These are phyloP conservation scores for Gryganskiella cystojenkinii DNA, from an alignment of 192 early-diverging fungal genomes.

Conservation along the genomic window DNA sequence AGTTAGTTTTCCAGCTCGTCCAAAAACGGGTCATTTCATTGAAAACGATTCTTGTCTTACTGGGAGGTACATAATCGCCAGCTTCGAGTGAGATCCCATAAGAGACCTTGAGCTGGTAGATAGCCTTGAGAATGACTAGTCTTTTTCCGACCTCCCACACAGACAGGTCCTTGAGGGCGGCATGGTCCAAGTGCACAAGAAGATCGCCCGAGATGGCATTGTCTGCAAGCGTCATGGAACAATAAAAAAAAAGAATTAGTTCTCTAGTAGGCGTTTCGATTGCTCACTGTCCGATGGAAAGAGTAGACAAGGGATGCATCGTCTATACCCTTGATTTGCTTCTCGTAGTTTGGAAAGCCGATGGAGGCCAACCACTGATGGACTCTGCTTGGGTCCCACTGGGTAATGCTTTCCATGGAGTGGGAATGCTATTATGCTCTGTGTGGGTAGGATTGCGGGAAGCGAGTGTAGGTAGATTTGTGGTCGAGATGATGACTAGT, in stretches of 20 bases:
- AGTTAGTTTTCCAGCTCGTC: too few relatives aligned
- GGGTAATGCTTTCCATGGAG: constrained; percentile 61
- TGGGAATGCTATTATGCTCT: background rate
- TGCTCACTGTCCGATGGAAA: too few relatives aligned
- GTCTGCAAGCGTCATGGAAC: constrained; percentile 71
- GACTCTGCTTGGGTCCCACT: constrained; percentile 67
- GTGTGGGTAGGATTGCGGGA: background rate
- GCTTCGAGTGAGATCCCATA: constrained; percentile 83
- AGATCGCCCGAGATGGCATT: constrained; percentile 92
- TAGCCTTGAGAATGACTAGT: constrained; percentile 88
- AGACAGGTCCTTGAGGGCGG: constrained; percentile 88
- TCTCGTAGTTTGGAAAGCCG: constrained; percentile 65
- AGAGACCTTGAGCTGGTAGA: constrained; percentile 86
- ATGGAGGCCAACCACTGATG: constrained; percentile 64
- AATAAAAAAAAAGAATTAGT: background rate
- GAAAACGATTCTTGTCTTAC: constrained; percentile 44
- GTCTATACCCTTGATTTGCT: constrained; percentile 62
- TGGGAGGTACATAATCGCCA: constrained; percentile 88
- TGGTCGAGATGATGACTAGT: background rate
- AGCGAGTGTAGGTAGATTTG: background rate
- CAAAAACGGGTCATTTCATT: too few relatives aligned
- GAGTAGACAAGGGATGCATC: background rate
- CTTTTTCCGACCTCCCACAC: constrained; percentile 89
- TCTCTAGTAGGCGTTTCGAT: background rate
- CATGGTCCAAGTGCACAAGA: constrained; percentile 90